Percentiles rank a stretch among this genome's conserved stretches.
These are phyloP conservation scores for Umbelopsis sp. DNA, from an alignment of 371 early-diverging fungal species.

Conservation along the genomic window DNA sequence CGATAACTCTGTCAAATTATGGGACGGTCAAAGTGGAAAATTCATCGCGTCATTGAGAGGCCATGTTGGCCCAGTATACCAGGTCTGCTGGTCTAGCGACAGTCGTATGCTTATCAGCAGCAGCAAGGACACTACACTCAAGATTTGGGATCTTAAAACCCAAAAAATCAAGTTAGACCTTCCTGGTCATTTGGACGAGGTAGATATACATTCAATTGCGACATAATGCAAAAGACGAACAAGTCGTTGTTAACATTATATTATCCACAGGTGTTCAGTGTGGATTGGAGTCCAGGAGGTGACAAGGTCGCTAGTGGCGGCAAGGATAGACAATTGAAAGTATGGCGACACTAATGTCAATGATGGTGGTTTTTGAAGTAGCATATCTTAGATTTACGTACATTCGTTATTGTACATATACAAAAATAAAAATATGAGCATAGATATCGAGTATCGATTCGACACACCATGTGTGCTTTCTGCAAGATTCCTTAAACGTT, in stretches of 20 bases:
- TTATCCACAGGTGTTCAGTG: conserved; percentile 74
- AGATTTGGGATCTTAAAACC: conserved; percentile 92
- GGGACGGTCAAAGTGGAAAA: conserved; percentile 95
- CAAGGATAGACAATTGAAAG: conserved; percentile 89
- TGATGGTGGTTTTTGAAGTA: neutral
- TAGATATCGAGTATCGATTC: too few relatives aligned
- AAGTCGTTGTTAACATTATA: neutral
- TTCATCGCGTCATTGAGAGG: conserved; percentile 92
- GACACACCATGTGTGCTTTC: too few relatives aligned
- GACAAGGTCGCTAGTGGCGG: conserved; percentile 93
- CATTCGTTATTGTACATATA: conserved; percentile 10
- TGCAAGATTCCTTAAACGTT: too few relatives aligned
- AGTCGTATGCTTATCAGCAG: conserved; percentile 87
- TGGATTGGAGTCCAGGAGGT: conserved; percentile 94
- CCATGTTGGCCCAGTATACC: conserved; percentile 94
- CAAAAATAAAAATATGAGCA: too few relatives aligned
- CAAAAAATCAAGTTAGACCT: conserved; percentile 87
- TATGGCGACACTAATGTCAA: conserved; percentile 58
- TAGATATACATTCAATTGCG: conserved; percentile 11
- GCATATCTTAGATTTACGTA: neutral
- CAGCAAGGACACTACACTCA: conserved; percentile 93
- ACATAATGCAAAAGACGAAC: neutral
- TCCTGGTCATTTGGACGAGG: conserved; percentile 95
- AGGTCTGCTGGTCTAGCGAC: conserved; percentile 93
- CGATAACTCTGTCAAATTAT: conserved; percentile 97